phyloP scores from a whole-genome alignment of 768 basidiomycete species.

The Lepiota subincarnata region DNA sequence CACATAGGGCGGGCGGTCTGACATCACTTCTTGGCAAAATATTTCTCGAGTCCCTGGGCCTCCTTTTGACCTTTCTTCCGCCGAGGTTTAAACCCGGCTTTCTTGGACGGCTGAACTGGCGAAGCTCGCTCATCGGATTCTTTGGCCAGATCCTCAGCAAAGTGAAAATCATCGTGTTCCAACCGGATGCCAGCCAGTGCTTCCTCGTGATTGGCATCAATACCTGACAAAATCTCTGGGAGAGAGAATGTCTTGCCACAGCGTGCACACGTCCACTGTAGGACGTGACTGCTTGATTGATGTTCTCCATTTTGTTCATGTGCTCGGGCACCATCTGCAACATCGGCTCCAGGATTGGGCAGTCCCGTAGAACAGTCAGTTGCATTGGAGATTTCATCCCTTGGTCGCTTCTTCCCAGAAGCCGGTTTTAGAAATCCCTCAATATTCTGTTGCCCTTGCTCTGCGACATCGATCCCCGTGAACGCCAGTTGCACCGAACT shows the following conservation, averaged over 20 bases:
- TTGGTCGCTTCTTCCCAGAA: slow-evolving; percentile 34
- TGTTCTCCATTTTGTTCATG: slow-evolving; percentile 9
- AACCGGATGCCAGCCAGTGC: slow-evolving; percentile 40
- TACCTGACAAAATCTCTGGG: slow-evolving; percentile 16
- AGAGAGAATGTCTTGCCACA: slow-evolving; percentile 48
- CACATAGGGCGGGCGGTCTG: neutral
- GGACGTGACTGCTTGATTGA: neutral
- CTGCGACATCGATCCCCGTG: slow-evolving; percentile 69
- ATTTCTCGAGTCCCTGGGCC: slow-evolving; percentile 35
- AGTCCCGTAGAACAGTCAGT: neutral
- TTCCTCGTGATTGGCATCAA: slow-evolving; percentile 28
- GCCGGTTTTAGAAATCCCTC: slow-evolving; percentile 73
- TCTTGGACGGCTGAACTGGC: slow-evolving; percentile 13
- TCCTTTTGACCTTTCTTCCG: slow-evolving; percentile 29
- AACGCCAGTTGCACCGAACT: slow-evolving; percentile 72
- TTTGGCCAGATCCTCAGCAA: slow-evolving; percentile 72
- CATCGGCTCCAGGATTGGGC: neutral
- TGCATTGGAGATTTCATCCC: slow-evolving; percentile 24
- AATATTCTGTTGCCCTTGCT: slow-evolving; percentile 81
- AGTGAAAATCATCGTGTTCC: slow-evolving; percentile 90
- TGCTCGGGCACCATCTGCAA: slow-evolving; percentile 4
- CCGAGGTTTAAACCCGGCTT: slow-evolving; percentile 13
- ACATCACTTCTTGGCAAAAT: slow-evolving; percentile 30
- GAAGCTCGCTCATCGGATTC: slow-evolving; percentile 24
- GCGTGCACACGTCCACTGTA: slow-evolving; percentile 54